Evolutionary conservation across 108 stramenopile genomes (phyloP), one percentile per base, ranked within the genome.

Genomic region (Bacterosira constricta): DNA sequence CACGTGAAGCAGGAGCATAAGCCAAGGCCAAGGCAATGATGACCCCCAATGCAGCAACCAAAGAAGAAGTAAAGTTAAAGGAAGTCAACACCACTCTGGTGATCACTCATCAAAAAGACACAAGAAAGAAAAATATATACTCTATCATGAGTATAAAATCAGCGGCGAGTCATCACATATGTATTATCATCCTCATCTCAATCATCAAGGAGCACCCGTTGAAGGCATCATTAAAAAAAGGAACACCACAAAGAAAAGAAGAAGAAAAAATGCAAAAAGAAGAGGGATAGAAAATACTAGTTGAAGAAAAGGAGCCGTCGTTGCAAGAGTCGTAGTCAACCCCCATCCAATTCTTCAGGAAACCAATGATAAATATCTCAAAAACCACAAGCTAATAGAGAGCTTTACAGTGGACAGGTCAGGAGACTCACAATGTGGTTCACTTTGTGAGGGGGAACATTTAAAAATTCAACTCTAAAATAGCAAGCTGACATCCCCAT

Each of bases 201-300:
- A 32, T 71, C 69, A 26, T 71, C 69, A 15, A n/a, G 49, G 55
- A 54, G 68, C 30, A 20, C 35, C 30, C 63, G 29, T 20, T 52
- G 53, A 30, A 27, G 66, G 13, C 26, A 56, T 54, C 63, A 56
- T 26, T 32, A 45, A 25, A 63, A 69, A 20, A 72, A 72, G 66
- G 56, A 67, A 34, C 71, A 58, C n/a, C 54, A 56, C 20, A 57
- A 56, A 20, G 70, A 71, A n/a, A n/a, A n/a, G n/a, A n/a, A 37
- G 13, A 65, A 34, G 37, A 71, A 66, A 38, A 79, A 68, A 31
- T 46, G 55, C 32, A 67, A 36, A 52, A 74, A 80, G 38, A 64
- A 27, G 67, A 69, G 75, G 66, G 30, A 20, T n/a, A 80, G 46
- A 29, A 60, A 70, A 4, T 39, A 61, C 32, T 63, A 51, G 18